Conservation (phyloP, 202 grass and related monocot species). For the Miscanthus sacchariflorus region DNA sequence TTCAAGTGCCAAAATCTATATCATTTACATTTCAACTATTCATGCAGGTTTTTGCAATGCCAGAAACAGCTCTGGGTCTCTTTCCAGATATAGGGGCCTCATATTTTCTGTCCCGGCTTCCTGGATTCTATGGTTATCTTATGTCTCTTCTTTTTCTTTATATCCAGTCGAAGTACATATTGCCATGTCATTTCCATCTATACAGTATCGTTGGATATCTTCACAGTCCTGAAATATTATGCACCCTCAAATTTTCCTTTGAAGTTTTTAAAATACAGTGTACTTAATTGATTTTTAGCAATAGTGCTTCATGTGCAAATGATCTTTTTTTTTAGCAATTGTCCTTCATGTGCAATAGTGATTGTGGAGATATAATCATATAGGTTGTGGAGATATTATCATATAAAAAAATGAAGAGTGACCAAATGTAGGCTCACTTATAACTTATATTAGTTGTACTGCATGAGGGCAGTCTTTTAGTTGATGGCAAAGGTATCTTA, state of each 20-base stretch:
- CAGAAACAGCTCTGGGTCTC: no score
- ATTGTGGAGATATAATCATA: neutral
- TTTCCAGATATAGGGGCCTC: constrained; percentile 78
- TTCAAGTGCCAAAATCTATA: no score
- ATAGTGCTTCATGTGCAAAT: constrained; percentile 14
- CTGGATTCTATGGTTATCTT: constrained; percentile 82
- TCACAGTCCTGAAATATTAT: constrained; percentile 12
- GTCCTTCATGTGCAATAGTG: neutral
- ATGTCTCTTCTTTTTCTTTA: constrained; percentile 39
- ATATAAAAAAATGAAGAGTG: neutral
- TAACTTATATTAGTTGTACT: constrained; percentile 14
- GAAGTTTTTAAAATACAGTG: constrained; percentile 11
- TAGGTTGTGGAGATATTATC: constrained; percentile 10
- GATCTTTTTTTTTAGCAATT: neutral
- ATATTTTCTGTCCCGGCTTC: constrained; percentile 89
- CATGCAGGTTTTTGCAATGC: no score
- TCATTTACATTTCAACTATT: no score
- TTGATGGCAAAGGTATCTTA: constrained; percentile 26
- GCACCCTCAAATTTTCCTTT: neutral
- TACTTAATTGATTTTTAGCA: constrained; percentile 33
- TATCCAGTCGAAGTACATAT: constrained; percentile 7
- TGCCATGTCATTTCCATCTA: neutral
- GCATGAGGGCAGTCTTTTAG: no score
- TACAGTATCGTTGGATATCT: constrained; percentile 16
- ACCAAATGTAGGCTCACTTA: neutral